Evolutionary conservation across 371 early-diverging fungal genomes (phyloP).

Genomic region (Mortierella sp.): DNA sequence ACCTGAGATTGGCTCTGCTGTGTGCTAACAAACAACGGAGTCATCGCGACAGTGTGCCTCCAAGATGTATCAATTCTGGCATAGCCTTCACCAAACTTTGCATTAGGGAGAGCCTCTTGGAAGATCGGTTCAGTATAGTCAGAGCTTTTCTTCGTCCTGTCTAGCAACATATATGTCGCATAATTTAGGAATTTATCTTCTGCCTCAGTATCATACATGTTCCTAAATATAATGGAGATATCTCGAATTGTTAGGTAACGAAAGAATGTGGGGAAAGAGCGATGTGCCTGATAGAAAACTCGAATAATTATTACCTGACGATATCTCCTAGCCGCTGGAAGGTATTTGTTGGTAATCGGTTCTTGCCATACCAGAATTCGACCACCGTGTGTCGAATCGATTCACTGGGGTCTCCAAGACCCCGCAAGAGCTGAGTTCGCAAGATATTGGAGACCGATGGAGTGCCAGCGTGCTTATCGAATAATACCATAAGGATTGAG

Average conservation of each 20-base stretch:
- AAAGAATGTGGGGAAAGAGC: neutral
- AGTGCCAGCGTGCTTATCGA: conserved; percentile 18
- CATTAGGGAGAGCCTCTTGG: conserved; percentile 70
- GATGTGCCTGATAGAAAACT: no score
- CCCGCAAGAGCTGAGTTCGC: conserved; percentile 64
- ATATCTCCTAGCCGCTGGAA: conserved; percentile 59
- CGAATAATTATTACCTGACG: conserved; percentile 51
- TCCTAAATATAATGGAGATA: conserved; percentile 41
- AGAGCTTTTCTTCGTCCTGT: conserved; percentile 68
- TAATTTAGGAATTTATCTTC: conserved; percentile 75
- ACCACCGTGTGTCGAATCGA: conserved; percentile 63
- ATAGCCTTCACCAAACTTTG: conserved; percentile 64
- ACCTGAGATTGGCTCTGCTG: conserved; percentile 60
- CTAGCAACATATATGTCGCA: conserved; percentile 71
- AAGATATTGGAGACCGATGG: conserved; percentile 47
- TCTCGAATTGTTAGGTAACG: neutral
- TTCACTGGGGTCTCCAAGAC: conserved; percentile 67
- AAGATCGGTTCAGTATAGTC: conserved; percentile 73
- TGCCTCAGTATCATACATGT: conserved; percentile 71
- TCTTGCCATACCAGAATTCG: conserved; percentile 61
- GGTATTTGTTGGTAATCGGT: conserved; percentile 57
- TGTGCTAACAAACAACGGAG: conserved; percentile 75
- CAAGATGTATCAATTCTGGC: conserved; percentile 73
- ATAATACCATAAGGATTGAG: conserved; percentile 57
- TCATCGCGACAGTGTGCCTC: conserved; percentile 71